phyloP scores from a whole-genome alignment of 352 stramenopile species.

The Halophytophthora polymorphica region DNA sequence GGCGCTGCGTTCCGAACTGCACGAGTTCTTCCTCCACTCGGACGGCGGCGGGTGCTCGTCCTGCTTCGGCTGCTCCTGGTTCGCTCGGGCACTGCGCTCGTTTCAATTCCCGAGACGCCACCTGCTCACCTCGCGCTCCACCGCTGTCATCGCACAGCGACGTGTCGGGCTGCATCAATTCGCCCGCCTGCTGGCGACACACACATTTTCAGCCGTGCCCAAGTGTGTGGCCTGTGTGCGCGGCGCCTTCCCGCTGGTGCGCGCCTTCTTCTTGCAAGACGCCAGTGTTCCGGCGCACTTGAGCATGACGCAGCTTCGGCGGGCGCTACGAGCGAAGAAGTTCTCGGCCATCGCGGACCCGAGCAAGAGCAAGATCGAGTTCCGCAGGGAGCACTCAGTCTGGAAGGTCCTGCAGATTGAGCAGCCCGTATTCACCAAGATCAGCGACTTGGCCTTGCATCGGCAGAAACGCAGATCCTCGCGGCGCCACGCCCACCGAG shows the following conservation, averaged over 20 bases:
- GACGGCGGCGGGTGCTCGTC: slow-evolving; percentile 30
- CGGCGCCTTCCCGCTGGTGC: slow-evolving; percentile 49
- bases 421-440: slow-evolving; percentile 49
- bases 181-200: slow-evolving; percentile 43
- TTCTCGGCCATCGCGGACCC: slow-evolving; percentile 68
- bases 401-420: slow-evolving; percentile 66
- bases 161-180: slow-evolving; percentile 55
- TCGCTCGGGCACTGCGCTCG: slow-evolving; percentile 49
- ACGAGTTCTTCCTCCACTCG: slow-evolving; percentile 40
- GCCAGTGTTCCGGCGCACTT: slow-evolving; percentile 26
- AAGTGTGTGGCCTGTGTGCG: slow-evolving; percentile 67
- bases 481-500: no score
- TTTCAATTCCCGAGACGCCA: slow-evolving; percentile 68
- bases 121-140: slow-evolving; percentile 41
- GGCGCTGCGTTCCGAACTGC: slow-evolving; percentile 43
- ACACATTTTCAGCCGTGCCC: slow-evolving; percentile 76
- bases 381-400: slow-evolving; percentile 52
- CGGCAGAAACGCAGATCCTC: no score
- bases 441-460: slow-evolving; percentile 27
- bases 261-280: slow-evolving; percentile 56
- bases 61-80: slow-evolving; percentile 79
- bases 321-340: slow-evolving; percentile 29
- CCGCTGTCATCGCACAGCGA: slow-evolving; percentile 45
- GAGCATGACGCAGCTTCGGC: slow-evolving; percentile 26
- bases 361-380: slow-evolving; percentile 80